Evolutionary conservation across 345 rosid species (phyloP), one percentile per base, ranked within the genome.

Genomic region (Cardiospermum halicacabum): DNA sequence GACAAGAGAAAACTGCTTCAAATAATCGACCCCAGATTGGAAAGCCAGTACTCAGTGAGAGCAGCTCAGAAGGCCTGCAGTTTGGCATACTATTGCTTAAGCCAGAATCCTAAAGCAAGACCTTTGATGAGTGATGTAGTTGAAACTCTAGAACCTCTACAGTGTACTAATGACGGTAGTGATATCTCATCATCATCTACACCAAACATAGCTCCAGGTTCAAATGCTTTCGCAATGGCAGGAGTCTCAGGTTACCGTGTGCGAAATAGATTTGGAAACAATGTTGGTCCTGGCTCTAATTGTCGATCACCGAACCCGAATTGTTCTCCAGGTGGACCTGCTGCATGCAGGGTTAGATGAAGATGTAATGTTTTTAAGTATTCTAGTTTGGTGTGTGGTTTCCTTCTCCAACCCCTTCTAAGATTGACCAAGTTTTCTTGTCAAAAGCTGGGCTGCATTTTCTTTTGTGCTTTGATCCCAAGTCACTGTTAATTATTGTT

Each of bases 11-110:
- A 88, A 56, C 58, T 90, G 64, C 82, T 93, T 66, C 97, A 85
- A 69, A 88, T 94, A 78, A 82, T 91, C 32, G 99, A 94, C 79
- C 97, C 92, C 18, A 82, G 91, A 76, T 76, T 91, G 79, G 91
- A 88, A 74, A 79, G 78, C 68, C 99, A 91, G 72, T 91, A 94
- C 79, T 88, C 95, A 1, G 88, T 85, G 58, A 82, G 87, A 69
- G 97, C 97, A 67, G 97, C 96, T 24, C 95, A 88, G 76, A 94
- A 87, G 73, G 96, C 99, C 25, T 90, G 96, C 85, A 90, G 95
- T 79, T 74, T 93, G 81, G 98, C 97, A 1, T 90, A 86, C 75
- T 90, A 90, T 66, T 90, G 97, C 77, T 80, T 90, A 55, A 90
- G 96, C 80, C 98, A 86, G 74, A 93, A 93, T 75, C 97, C 97